Evolutionary conservation across 257 asterid species (phyloP), one percentile per base, ranked within the genome.

Genomic region (Solanum arcanum): DNA sequence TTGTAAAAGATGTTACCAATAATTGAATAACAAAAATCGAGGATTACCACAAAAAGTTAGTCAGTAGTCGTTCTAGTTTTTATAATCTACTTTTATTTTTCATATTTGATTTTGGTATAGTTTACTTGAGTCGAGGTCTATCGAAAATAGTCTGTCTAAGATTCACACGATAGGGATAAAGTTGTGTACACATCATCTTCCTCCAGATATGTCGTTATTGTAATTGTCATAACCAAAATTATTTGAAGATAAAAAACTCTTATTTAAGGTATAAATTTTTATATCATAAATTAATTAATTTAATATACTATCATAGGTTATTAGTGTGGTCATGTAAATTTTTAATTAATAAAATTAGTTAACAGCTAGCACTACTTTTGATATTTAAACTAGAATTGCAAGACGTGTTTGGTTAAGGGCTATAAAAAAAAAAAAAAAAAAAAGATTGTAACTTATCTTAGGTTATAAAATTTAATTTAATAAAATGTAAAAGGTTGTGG

Each of bases 151-250:
- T 9, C 3, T 60, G 1, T 59, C 1, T 59, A 59, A 16, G 3
- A 52, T 52, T 56, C 5, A 56, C 23, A 16, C 1, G 0, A 1
- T 56, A 56, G 5, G 0, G 8, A 20, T 56, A 62, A 23, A 9
- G n/a, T 20, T 20, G 7, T 18, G 2, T 18, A 56, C 5, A 0
- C 0, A 20, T 56, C 25, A 20, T 0, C 12, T 56, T 56, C 4
- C 2, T 56, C 11, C 18, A 18, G 11, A 56, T 56, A 20, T 20
- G 2, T 7, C 20, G 64, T 18, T 56, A 18, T 13, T 13, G 16
- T 56, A 18, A 56, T 0, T 20, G 64, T 56, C 20, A 7, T 56
- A 18, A 56, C 25, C 64, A 56, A 56, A 56, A 56, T 7, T 56
- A 4, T 20, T 56, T 4, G 3, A 0, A 56, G n/a, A 56, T 56